Evolutionary conservation across 148 eudicot genomes (phyloP).

Genomic region (Spergularia bocconei): DNA sequence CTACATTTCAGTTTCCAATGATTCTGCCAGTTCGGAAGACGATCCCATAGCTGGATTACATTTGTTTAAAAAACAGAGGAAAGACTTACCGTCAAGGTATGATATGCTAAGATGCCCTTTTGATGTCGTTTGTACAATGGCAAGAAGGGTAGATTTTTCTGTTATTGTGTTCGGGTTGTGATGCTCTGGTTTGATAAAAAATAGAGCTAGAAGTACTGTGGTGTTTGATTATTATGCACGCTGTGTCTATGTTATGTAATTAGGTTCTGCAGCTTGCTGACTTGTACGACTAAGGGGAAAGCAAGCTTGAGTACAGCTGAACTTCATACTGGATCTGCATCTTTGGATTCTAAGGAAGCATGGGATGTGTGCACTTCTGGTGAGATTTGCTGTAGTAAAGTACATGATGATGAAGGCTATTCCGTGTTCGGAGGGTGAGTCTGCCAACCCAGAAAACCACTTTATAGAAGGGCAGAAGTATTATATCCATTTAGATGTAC

Average conservation of each 20-base stretch:
- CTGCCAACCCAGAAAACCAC: background rate
- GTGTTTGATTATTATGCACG: background rate
- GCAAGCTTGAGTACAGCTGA: constrained; percentile 54
- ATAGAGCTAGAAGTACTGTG: background rate
- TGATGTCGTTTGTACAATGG: background rate
- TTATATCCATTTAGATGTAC: background rate
- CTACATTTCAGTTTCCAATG: constrained; percentile 38
- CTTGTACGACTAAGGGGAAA: constrained; percentile 73
- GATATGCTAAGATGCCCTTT: background rate
- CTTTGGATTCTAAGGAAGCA: constrained; percentile 21
- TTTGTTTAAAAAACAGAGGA: constrained; percentile 47
- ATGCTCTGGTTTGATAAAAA: background rate
- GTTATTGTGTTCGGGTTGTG: background rate
- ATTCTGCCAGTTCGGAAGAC: constrained; percentile 40
- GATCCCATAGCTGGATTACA: constrained; percentile 72
- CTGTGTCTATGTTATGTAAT: background rate
- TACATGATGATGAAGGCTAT: constrained; percentile 62
- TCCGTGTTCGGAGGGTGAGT: constrained; percentile 86
- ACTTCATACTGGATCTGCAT: constrained; percentile 14
- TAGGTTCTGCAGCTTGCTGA: constrained; percentile 74
- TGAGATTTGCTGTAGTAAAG: constrained; percentile 54
- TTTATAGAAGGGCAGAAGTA: background rate
- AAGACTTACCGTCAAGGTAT: constrained; percentile 58
- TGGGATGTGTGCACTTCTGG: constrained; percentile 69
- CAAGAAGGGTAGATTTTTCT: background rate